Evolutionary conservation across 345 rosid species (phyloP), one percentile per base, ranked within the genome.

Genomic region (Gossypium mustelinum): DNA sequence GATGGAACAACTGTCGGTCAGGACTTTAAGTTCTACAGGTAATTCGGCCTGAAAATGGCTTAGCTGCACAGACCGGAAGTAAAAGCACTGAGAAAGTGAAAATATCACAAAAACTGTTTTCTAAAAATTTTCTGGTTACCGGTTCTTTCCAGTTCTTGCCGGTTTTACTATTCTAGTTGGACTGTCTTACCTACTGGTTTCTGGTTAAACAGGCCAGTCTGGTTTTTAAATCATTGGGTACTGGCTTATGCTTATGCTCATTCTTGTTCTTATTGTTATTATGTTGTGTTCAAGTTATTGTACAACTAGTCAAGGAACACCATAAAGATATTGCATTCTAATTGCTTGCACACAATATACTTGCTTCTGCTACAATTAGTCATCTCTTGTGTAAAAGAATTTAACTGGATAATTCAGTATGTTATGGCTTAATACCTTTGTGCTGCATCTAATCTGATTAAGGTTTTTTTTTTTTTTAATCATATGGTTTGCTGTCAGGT

Each of bases 401-500:
- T 58, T 65, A 65, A 65, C 51, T 43, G 27, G 69, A 44, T 18
- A 43, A n/a, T 65, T 65, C 16, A 65, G 51, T 43, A 18, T 65
- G 69, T 18, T 10, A 43, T 43, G 51, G 51, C 52, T 18, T 65
- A 18, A 65, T 65, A 18, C 1, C 44, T 65, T 64, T 25, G 1
- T 74, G 72, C 68, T 8, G 43, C 34, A 4, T 51, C 54, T 45
- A 27, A 34, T 41, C 47, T 68, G 71, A 73, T 62, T 66, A 68
- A 41, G 52, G 41, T 22, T 56, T 34, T 79, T 27, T 56, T 3
- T 8, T 73, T 11, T 4, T 12, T 59, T 74, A 14, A 68, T 34
- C 27, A 50, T 73, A 50, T 75, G 34, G 69, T 56, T 72, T 82
- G 64, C 48, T 52, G 82, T 55, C 86, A 94, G 99, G 98, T 91